These are phyloP conservation scores for Solanum bukasovii DNA, from an alignment of 257 asterid genomes.

Conservation along the genomic window DNA sequence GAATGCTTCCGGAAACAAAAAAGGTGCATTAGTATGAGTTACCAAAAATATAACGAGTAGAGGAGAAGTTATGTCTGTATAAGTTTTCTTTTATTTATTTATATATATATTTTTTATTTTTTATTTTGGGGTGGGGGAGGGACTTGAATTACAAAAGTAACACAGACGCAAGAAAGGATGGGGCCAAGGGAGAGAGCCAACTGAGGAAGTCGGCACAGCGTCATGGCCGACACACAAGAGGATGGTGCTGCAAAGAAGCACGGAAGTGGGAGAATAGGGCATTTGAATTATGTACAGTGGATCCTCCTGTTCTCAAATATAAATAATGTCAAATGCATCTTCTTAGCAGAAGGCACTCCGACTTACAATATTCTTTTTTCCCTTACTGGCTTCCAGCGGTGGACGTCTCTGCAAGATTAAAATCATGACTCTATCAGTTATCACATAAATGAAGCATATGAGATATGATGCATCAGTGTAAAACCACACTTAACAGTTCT, in stretches of 20 bases:
- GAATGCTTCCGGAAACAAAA: not conserved
- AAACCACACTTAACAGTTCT: not conserved
- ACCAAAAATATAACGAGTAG: not conserved
- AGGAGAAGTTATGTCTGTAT: no score
- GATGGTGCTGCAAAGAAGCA: not conserved
- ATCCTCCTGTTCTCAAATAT: not conserved
- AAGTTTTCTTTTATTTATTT: no score
- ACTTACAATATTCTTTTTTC: conserved; percentile 64
- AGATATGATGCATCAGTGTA: not conserved
- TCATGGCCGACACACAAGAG: not conserved
- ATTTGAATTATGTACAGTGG: not conserved
- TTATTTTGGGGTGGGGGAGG: no score
- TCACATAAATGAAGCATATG: not conserved
- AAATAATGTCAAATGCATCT: not conserved
- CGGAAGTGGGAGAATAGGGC: not conserved
- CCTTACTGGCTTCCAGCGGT: conserved; percentile 36
- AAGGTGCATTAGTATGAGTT: not conserved
- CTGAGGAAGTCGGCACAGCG: not conserved
- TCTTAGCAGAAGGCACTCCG: conserved; percentile 1
- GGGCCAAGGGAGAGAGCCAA: not conserved
- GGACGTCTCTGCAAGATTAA: conserved; percentile 30
- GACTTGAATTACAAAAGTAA: no score
- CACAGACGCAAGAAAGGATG: not conserved
- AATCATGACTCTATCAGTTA: not conserved
- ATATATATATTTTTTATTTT: no score